Conservation (phyloP, 345 rosid species). For the Corchorus olitorius region DNA sequence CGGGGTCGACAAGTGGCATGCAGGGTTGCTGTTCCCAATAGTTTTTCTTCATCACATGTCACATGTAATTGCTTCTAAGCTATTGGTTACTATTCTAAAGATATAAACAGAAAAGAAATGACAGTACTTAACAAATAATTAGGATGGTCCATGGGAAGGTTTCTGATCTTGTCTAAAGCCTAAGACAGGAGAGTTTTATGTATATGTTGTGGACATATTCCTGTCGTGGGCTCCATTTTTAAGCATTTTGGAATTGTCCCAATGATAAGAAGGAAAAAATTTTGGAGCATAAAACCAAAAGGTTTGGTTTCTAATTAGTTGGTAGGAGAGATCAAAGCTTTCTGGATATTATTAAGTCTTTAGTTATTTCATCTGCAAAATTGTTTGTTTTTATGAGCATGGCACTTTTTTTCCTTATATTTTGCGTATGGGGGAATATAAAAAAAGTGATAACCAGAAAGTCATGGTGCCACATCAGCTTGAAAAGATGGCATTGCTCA, state of each 20-base stretch:
- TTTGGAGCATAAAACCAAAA: not conserved
- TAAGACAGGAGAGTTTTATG: not conserved
- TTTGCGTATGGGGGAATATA: not conserved
- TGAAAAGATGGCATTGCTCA: not conserved
- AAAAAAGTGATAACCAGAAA: not conserved
- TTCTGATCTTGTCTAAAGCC: not conserved
- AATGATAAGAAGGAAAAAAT: not conserved
- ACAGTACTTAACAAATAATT: not conserved
- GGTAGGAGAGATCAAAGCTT: constrained; percentile 1
- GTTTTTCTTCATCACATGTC: constrained; percentile 6
- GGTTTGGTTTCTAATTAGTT: constrained; percentile 3
- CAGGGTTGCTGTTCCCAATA: not conserved
- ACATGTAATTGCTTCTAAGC: constrained; percentile 6
- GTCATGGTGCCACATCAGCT: constrained; percentile 11
- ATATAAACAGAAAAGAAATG: not conserved
- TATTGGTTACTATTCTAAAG: not conserved
- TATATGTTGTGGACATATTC: not conserved
- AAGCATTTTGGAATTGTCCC: not conserved
- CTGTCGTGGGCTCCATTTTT: constrained; percentile 11
- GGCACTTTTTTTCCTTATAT: not conserved
- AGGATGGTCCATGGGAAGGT: not conserved
- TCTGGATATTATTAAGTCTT: too few relatives aligned
- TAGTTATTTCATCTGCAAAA: not conserved
- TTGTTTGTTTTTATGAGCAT: not conserved
- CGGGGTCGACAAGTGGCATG: not conserved